Evolutionary conservation across 1,139 yeast species (phyloP).

Genomic region (Kurtzmaniella quercitrusa): DNA sequence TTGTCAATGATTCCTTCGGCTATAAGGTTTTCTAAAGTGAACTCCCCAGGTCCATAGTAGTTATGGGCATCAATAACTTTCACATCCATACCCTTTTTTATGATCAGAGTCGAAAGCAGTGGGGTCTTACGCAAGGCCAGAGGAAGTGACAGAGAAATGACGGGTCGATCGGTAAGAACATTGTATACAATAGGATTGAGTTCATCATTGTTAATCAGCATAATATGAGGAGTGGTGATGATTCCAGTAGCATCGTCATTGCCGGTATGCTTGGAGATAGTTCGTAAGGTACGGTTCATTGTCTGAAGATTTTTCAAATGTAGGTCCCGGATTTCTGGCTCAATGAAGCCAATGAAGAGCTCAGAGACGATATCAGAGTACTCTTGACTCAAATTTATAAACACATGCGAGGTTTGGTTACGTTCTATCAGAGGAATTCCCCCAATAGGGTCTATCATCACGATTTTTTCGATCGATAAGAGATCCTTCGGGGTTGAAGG

Average conservation of each 20-base stretch:
- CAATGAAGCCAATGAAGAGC: constrained; percentile 49
- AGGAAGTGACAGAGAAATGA: constrained; percentile 91
- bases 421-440: constrained; percentile 90
- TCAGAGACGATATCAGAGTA: constrained; percentile 63
- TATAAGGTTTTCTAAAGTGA: constrained; percentile 42
- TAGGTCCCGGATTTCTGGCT: constrained; percentile 38
- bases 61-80: constrained; percentile 38
- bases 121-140: constrained; percentile 64
- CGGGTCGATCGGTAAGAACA: constrained; percentile 83
- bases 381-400: constrained; percentile 82
- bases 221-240: constrained; percentile 38
- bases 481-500: constrained; percentile 17
- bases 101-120: constrained; percentile 66
- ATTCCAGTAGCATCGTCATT: constrained; percentile 44
- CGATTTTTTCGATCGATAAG: constrained; percentile 72
- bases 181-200: constrained; percentile 83
- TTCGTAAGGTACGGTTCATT: constrained; percentile 43
- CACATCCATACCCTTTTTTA: constrained; percentile 75
- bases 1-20: constrained; percentile 51
- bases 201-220: constrained; percentile 42
- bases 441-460: constrained; percentile 75
- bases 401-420: constrained; percentile 79
- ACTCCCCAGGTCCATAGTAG: constrained; percentile 20
- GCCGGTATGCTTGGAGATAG: constrained; percentile 24
- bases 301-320: constrained; percentile 54